Evolutionary conservation across 2,329 filamentous ascomycete species (phyloP).

Genomic region (Botrytis pseudocinerea): DNA sequence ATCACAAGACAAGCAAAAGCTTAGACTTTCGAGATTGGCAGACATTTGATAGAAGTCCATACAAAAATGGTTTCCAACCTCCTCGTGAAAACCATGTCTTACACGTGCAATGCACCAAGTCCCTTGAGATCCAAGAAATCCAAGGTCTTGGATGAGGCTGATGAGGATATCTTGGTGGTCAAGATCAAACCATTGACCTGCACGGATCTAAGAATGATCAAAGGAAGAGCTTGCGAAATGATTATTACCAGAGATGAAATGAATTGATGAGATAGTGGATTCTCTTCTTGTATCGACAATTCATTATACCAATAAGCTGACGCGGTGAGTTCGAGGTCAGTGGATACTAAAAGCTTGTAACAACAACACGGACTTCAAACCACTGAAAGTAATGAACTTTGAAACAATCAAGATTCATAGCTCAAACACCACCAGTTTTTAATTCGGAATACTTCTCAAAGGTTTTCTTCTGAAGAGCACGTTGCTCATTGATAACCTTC

Average conservation of each 20-base stretch:
- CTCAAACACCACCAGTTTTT: conserved; percentile 32
- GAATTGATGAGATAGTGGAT: neutral
- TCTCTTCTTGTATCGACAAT: neutral
- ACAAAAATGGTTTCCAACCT: neutral
- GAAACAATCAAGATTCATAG: conserved; percentile 11
- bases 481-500: conserved; percentile 49
- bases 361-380: conserved; percentile 22
- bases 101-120: neutral
- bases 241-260: neutral
- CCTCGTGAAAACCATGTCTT: neutral
- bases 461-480: conserved; percentile 46
- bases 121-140: neutral
- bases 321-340: neutral
- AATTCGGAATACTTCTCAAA: conserved; percentile 39
- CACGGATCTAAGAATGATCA: neutral
- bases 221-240: neutral
- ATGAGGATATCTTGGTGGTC: no score
- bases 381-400: conserved; percentile 2
- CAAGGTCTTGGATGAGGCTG: neutral
- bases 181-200: neutral
- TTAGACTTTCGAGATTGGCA: neutral
- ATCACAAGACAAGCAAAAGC: neutral
- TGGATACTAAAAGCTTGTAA: conserved; percentile 7
- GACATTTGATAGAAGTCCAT: neutral
- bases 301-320: neutral